Percentiles rank a stretch among this genome's conserved stretches.
Conservation (phyloP, 495 filamentous ascomycete genomes). For the Chaetomium fimeti region DNA sequence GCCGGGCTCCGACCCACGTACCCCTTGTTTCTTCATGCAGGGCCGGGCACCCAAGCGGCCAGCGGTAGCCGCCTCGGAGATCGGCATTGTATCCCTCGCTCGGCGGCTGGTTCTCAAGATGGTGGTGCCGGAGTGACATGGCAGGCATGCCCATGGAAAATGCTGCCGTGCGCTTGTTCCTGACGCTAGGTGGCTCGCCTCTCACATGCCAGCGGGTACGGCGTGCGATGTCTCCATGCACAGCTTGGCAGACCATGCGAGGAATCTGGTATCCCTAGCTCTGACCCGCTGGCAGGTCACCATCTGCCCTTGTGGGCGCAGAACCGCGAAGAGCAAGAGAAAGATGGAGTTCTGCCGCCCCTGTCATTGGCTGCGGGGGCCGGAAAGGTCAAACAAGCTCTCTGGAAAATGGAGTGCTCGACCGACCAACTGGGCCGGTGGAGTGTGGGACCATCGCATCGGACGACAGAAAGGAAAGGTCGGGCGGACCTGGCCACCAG, state of each 20-base stretch:
- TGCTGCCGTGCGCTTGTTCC: constrained; percentile 13
- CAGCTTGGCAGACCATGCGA: constrained; percentile 17
- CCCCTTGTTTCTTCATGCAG: constrained; percentile 26
- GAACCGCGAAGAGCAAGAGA: constrained; percentile 14
- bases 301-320: constrained; percentile 14
- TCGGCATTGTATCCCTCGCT: constrained; percentile 6
- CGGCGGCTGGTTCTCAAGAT: neutral
- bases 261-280: constrained; percentile 1
- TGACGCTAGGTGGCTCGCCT: constrained; percentile 14
- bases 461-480: constrained; percentile 15
- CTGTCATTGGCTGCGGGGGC: constrained; percentile 27
- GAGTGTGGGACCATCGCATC: constrained; percentile 5
- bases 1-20: constrained; percentile 20
- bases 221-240: constrained; percentile 15
- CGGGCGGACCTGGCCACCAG: constrained; percentile 18
- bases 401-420: constrained; percentile 17
- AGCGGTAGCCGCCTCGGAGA: constrained; percentile 31
- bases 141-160: constrained; percentile 9
- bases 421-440: constrained; percentile 10
- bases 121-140: neutral
- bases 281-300: neutral
- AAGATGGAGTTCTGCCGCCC: constrained; percentile 1
- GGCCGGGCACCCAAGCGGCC: constrained; percentile 20
- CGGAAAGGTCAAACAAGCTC: constrained; percentile 32
- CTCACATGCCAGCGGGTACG: constrained; percentile 10